These are phyloP conservation scores for Aquilaria yunnanensis DNA, from an alignment of 345 rosid genomes.

Conservation along the genomic window DNA sequence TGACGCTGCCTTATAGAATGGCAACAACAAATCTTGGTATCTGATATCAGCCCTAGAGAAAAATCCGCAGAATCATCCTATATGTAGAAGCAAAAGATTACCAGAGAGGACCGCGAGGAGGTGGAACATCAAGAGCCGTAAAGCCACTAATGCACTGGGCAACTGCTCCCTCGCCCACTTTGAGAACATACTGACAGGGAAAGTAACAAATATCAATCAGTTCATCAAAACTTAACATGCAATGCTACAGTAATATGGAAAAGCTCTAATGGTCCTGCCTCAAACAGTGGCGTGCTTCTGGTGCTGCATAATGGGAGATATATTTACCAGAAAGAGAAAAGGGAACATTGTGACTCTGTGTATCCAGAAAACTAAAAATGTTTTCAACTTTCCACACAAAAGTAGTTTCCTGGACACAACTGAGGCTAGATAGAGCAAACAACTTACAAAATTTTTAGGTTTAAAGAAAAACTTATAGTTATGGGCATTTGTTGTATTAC, in stretches of 20 bases:
- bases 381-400: no score
- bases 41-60: neutral
- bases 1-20: neutral
- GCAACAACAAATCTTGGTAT: neutral
- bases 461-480: no score
- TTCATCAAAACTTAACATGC: neutral
- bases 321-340: no score
- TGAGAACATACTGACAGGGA: slow-evolving; percentile 43
- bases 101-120: slow-evolving; percentile 84
- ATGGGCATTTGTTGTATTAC: no score
- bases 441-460: no score
- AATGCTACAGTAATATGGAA: neutral
- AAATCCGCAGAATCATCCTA: neutral
- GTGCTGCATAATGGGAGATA: no score
- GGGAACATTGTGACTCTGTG: no score
- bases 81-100: slow-evolving; percentile 9
- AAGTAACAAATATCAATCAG: neutral
- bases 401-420: no score
- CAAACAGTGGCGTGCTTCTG: neutral
- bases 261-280: neutral
- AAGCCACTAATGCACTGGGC: slow-evolving; percentile 73
- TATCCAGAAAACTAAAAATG: no score
- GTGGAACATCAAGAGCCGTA: slow-evolving; percentile 59
- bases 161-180: slow-evolving; percentile 56
- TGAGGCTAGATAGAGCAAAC: no score